Evolutionary conservation across 805 yeast genomes (phyloP), one percentile per base, ranked within the genome.

Genomic region (Brettanomyces bruxellensis): DNA sequence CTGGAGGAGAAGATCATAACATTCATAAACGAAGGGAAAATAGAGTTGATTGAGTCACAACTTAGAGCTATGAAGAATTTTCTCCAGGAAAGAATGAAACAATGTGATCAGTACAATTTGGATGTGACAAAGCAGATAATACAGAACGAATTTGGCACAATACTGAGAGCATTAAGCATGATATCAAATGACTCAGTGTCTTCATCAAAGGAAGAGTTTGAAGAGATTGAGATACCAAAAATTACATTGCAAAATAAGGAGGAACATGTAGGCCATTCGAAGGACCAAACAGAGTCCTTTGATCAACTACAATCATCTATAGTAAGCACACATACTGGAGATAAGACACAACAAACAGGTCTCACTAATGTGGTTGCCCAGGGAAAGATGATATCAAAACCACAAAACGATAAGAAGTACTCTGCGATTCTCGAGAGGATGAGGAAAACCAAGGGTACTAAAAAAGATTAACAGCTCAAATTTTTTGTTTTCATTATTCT

Each of bases 371-470:
- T 34, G 8, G 41, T 37, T 3, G 38, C 34, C 7, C 32, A 43
- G 35, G 44, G 38, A 7, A 38, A 12, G 14, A 46, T 24, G 22
- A 22, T 45, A 6, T 30, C 38, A 7, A 34, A 14, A 12, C 14
- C 43, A 18, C 30, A 25, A 18, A 34, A 22, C 24, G 32, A 46
- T 13, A 35, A 35, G 11, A 46, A 51, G 34, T 49, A 51, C 30
- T 39, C 45, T 24, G 14, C 9, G 9, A 28, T 49, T 7, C 25
- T 47, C 3, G 41, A 37, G 13, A 53, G 48, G 9, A 49, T 60
- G 25, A 55, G 49, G 40, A 52, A 36, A 14, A 52, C 56, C 25
- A 62, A 62, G 48, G 64, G 66, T 1, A 56, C 50, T 4, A 62
- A 62, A 47, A 57, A 55, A 34, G 66, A 62, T 43, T 62, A 41